Evolutionary conservation across 495 filamentous ascomycete species (phyloP), one percentile per base, ranked within the genome.

Genomic region (Penicillium manginii): DNA sequence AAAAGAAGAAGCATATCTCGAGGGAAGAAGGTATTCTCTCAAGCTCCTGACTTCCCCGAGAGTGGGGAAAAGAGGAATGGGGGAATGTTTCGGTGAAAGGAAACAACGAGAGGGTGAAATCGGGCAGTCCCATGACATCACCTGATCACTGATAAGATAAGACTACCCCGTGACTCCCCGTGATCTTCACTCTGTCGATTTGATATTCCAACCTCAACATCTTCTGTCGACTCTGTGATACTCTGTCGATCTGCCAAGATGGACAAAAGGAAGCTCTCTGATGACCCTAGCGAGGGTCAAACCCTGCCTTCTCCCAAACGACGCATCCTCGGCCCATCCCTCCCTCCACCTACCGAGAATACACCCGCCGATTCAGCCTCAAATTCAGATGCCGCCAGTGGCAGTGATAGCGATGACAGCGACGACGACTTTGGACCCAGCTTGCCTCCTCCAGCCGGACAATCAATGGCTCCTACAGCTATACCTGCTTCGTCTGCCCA

Each of bases 391-490:
- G 69, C 69, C 58, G 65, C 59, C 56, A 53, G 54, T 18, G 35
- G 21, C 33, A 50, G 39, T 55, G 17, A 60, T 23, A 57, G 52
- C 35, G 62, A 62, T 46, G 70, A 69, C 29, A 70, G 74, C 49
- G 70, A 86, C 54, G 85, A 87, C 60, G 87, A 88, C 60, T 93
- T 91, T 67, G 94, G 93, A 0, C 93, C 93, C n/a, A 82, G 88
- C 22, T 81, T 92, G 22, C 91, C 93, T 17, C 80, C 86, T 18
- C 70, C 77, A 4, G 69, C 70, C 18, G 76, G 71, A 48, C 65
- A 66, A 35, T 45, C 62, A 29, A 61, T 57, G 52, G 14, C 59
- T 50, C 61, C 62, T 9, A 0, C 5, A 29, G 47, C 32, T 8
- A 33, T 47, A 46, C 51, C 67, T 54, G 61, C 70, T 54, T 29